Conservation (phyloP, 305 asterid species). For the Fraxinus paxiana region DNA sequence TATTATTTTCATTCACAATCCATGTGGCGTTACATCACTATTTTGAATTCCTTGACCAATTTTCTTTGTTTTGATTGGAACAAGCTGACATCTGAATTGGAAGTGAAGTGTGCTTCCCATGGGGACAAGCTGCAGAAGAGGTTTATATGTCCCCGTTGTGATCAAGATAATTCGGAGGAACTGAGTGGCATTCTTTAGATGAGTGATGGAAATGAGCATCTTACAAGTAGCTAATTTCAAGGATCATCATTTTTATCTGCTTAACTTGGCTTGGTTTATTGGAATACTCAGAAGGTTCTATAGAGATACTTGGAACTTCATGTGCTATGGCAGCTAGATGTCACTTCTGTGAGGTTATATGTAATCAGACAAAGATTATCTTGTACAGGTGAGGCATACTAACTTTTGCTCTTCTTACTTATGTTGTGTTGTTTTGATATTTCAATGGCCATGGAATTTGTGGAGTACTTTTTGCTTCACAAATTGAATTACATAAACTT, state of each 20-base stretch:
- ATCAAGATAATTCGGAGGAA: constrained; percentile 62
- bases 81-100: constrained; percentile 66
- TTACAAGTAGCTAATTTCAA: constrained; percentile 31
- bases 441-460: neutral
- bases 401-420: constrained; percentile 7
- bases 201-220: constrained; percentile 32
- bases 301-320: constrained; percentile 6
- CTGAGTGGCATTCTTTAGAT: constrained; percentile 45
- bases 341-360: constrained; percentile 7
- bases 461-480: neutral
- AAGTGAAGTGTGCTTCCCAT: constrained; percentile 49
- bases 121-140: constrained; percentile 73
- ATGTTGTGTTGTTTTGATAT: constrained; percentile 9
- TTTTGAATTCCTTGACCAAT: neutral
- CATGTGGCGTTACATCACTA: constrained; percentile 11
- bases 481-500: constrained; percentile 4
- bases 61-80: constrained; percentile 50
- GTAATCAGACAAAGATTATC: constrained; percentile 4
- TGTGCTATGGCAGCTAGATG: neutral
- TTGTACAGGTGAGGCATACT: constrained; percentile 16
- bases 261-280: constrained; percentile 5
- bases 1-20: neutral
- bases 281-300: neutral
- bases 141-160: constrained; percentile 55
- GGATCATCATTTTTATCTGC: constrained; percentile 13